Conservation (phyloP, 768 basidiomycete species). For the Candolleomyces aberdarensis region DNA sequence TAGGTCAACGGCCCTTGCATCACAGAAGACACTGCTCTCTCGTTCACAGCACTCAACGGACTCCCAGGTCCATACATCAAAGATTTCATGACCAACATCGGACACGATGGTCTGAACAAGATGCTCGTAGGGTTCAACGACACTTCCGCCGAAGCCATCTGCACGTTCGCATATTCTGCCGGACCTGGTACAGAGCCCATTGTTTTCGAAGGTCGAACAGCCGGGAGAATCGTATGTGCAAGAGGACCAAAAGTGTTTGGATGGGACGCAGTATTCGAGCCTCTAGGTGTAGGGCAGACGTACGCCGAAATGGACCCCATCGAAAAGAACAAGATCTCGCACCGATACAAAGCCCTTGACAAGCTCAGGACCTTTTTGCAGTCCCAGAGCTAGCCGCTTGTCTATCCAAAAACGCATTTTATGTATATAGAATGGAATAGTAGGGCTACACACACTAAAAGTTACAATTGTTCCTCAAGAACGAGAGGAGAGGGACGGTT, state of each 20-base stretch:
- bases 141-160: slow-evolving; percentile 82
- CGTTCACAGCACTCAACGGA: slow-evolving; percentile 84
- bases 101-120: slow-evolving; percentile 87
- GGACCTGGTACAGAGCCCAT: slow-evolving; percentile 80
- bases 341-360: slow-evolving; percentile 70
- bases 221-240: slow-evolving; percentile 86
- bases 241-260: slow-evolving; percentile 80
- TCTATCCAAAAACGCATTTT: not conserved
- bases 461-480: no score
- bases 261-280: slow-evolving; percentile 89
- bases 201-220: slow-evolving; percentile 76
- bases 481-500: no score
- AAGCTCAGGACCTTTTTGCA: slow-evolving; percentile 56
- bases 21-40: slow-evolving; percentile 94
- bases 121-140: slow-evolving; percentile 75
- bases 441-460: not conserved
- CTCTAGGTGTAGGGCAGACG: slow-evolving; percentile 74
- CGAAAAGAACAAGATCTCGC: slow-evolving; percentile 71
- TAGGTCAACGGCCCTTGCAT: slow-evolving; percentile 50
- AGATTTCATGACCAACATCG: slow-evolving; percentile 77
- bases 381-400: slow-evolving; percentile 17
- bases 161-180: slow-evolving; percentile 92
- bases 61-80: slow-evolving; percentile 99
- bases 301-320: slow-evolving; percentile 75
- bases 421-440: not conserved